Evolutionary conservation across 345 rosid species (phyloP).

Genomic region (Adansonia digitata): DNA sequence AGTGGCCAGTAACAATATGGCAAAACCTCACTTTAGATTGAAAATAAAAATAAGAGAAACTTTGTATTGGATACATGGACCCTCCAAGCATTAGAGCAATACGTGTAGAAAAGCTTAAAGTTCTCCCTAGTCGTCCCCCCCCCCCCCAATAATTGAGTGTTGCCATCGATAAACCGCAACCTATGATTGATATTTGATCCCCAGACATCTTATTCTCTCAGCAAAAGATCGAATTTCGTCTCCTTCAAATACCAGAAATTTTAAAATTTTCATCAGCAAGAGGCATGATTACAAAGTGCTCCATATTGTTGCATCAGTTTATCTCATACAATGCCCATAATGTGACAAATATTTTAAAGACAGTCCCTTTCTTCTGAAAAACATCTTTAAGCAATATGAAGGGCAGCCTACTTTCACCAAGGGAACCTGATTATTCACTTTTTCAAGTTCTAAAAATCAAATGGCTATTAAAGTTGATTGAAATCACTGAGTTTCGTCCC

Average conservation of each 20-base stretch:
- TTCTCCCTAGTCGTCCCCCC: too few species aligned
- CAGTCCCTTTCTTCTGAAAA: too few species aligned
- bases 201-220: background rate
- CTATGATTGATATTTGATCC: background rate
- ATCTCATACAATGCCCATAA: background rate
- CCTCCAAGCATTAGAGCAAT: background rate
- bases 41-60: background rate
- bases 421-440: too few species aligned
- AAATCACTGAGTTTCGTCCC: too few species aligned
- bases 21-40: background rate
- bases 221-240: background rate
- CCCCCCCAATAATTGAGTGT: too few species aligned
- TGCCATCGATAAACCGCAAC: too few species aligned
- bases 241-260: background rate
- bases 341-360: too few species aligned
- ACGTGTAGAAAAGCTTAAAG: background rate
- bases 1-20: background rate
- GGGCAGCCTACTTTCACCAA: too few species aligned
- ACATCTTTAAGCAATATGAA: too few species aligned
- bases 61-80: slow-evolving; percentile 1
- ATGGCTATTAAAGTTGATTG: too few species aligned
- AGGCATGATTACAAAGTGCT: background rate
- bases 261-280: background rate
- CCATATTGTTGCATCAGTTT: background rate
- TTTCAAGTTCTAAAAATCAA: too few species aligned